phyloP scores from a whole-genome alignment of 257 asterid species.

The Lithospermum erythrorhizon region DNA sequence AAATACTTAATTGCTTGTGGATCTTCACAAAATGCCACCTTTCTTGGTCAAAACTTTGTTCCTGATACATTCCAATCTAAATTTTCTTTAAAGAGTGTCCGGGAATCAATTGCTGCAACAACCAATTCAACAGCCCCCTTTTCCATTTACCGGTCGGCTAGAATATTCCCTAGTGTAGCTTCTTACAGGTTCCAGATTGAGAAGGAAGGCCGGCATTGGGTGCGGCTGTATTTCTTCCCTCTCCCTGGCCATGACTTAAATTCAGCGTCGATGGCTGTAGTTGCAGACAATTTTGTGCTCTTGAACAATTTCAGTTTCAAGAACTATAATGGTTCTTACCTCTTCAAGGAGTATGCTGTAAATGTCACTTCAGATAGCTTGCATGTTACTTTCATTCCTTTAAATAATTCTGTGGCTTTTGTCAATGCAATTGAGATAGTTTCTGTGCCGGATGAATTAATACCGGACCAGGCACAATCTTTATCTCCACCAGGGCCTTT shows the following conservation, averaged over 20 bases:
- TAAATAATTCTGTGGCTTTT: constrained; percentile 34
- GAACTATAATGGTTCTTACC: constrained; percentile 26
- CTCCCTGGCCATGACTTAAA: constrained; percentile 26
- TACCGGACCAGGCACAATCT: constrained; percentile 24
- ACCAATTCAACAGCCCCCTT: constrained; percentile 27
- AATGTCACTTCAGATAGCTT: constrained; percentile 28
- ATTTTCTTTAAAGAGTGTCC: constrained; percentile 16
- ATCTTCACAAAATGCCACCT: constrained; percentile 30
- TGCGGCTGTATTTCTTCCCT: constrained; percentile 39
- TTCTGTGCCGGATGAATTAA: constrained; percentile 28
- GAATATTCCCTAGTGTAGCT: constrained; percentile 19
- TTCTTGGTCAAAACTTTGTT: constrained; percentile 25
- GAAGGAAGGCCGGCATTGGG: constrained; percentile 34
- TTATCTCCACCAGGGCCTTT: constrained; percentile 24
- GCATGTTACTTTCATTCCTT: constrained; percentile 27
- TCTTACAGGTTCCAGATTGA: constrained; percentile 25
- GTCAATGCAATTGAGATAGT: constrained; percentile 37
- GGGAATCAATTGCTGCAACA: constrained; percentile 14
- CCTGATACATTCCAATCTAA: constrained; percentile 28
- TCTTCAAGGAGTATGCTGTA: constrained; percentile 27
- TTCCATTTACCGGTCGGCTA: constrained; percentile 27
- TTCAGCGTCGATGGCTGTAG: constrained; percentile 31
- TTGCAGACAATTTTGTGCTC: constrained; percentile 32
- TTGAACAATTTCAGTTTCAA: constrained; percentile 35
- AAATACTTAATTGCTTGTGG: constrained; percentile 32